Percentiles rank a stretch among this genome's conserved stretches.
Evolutionary conservation across 805 yeast genomes (phyloP).

Genomic region (Kazachstania bromeliacearum): DNA sequence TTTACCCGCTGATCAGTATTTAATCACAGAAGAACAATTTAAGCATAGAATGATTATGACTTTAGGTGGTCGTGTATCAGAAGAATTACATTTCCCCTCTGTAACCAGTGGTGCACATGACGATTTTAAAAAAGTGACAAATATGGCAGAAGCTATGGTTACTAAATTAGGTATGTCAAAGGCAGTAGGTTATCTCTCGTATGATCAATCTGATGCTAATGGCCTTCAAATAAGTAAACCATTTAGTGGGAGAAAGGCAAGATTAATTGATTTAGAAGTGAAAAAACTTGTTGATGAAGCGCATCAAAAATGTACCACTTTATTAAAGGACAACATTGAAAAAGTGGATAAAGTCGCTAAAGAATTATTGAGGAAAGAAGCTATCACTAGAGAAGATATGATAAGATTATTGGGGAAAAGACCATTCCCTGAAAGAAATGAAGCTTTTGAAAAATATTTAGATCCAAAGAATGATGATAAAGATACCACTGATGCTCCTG

Average conservation of each 20-base stretch:
- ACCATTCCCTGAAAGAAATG: slow-evolving; percentile 83
- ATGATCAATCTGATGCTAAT: slow-evolving; percentile 37
- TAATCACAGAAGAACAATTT: slow-evolving; percentile 67
- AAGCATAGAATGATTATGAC: slow-evolving; percentile 88
- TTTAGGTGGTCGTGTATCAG: slow-evolving; percentile 85
- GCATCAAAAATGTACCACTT: slow-evolving; percentile 54
- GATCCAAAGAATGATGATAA: slow-evolving; percentile 28
- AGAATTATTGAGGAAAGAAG: slow-evolving; percentile 77
- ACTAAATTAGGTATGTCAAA: slow-evolving; percentile 82
- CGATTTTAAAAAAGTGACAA: slow-evolving; percentile 85
- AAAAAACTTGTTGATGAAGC: slow-evolving; percentile 69
- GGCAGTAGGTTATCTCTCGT: slow-evolving; percentile 47
- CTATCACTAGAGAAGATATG: slow-evolving; percentile 91
- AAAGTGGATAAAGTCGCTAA: slow-evolving; percentile 84
- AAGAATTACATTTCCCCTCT: slow-evolving; percentile 75
- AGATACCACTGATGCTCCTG: too few relatives aligned
- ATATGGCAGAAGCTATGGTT: slow-evolving; percentile 85
- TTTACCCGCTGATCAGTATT: slow-evolving; percentile 79
- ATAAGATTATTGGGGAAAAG: slow-evolving; percentile 81
- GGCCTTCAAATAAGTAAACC: slow-evolving; percentile 67
- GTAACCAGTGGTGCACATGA: slow-evolving; percentile 91
- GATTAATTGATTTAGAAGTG: slow-evolving; percentile 72
- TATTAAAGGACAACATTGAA: slow-evolving; percentile 55
- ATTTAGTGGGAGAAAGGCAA: slow-evolving; percentile 80
- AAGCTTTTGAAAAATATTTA: slow-evolving; percentile 83